Evolutionary conservation across 2,329 filamentous ascomycete genomes (phyloP).

Genomic region (Curvularia verruculosa): DNA sequence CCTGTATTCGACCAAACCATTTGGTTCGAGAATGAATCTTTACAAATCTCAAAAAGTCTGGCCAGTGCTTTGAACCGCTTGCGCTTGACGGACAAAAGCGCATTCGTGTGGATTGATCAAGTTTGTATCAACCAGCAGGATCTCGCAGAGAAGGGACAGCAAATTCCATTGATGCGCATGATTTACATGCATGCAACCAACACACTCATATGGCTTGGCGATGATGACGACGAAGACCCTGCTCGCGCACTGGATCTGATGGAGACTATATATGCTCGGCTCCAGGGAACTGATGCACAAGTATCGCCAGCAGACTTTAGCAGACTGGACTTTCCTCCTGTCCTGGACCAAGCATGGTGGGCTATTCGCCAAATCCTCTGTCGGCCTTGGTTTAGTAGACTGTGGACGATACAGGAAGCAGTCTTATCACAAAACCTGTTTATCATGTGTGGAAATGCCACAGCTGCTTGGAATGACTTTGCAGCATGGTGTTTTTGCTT

Average conservation of each 20-base stretch:
- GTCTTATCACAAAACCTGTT: slow-evolving; percentile 25
- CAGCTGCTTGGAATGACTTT: slow-evolving; percentile 30
- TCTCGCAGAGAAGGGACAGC: slow-evolving; percentile 28
- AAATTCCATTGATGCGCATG: slow-evolving; percentile 34
- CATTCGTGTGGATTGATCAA: slow-evolving; percentile 36
- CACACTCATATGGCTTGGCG: slow-evolving; percentile 39
- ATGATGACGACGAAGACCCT: slow-evolving; percentile 23
- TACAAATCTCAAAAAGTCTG: slow-evolving; percentile 28
- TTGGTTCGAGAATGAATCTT: slow-evolving; percentile 6
- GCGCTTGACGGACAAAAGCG: slow-evolving; percentile 20
- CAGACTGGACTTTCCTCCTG: slow-evolving; percentile 22
- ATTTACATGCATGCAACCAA: slow-evolving; percentile 35
- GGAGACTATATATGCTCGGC: slow-evolving; percentile 17
- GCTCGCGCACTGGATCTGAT: slow-evolving; percentile 24
- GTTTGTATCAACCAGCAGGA: slow-evolving; percentile 25
- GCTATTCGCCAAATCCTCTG: slow-evolving; percentile 23
- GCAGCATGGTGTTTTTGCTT: slow-evolving; percentile 25
- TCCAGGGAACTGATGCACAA: slow-evolving; percentile 23
- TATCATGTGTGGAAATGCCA: slow-evolving; percentile 25
- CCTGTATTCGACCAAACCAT: slow-evolving; percentile 23
- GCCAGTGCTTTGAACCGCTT: slow-evolving; percentile 25
- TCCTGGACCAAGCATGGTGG: slow-evolving; percentile 19
- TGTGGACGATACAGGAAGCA: slow-evolving; percentile 37
- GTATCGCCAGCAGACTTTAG: slow-evolving; percentile 25
- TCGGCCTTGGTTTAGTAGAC: slow-evolving; percentile 28